Evolutionary conservation across 2,329 filamentous ascomycete species (phyloP).

Genomic region (Sporothrix dimorphospora): DNA sequence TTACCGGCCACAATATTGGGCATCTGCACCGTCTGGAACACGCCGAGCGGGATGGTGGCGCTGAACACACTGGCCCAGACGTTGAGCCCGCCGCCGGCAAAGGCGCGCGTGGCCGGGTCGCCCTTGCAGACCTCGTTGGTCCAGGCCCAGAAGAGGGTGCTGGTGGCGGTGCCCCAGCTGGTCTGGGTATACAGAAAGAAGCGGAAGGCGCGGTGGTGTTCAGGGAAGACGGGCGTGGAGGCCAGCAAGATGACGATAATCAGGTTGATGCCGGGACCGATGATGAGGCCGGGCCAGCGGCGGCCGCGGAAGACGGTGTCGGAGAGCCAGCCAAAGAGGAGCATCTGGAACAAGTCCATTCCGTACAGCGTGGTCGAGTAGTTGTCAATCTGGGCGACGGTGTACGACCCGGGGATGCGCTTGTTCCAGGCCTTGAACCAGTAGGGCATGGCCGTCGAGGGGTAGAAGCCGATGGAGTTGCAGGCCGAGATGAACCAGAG

Average conservation of each 20-base stretch:
- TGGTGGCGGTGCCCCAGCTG: neutral
- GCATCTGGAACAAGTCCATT: conserved; percentile 15
- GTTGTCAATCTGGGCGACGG: conserved; percentile 22
- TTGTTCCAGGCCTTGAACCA: conserved; percentile 27
- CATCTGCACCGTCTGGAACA: conserved; percentile 18
- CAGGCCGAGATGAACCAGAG: conserved; percentile 20
- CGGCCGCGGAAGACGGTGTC: conserved; percentile 21
- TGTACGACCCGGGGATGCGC: conserved; percentile 4
- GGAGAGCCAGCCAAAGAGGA: conserved; percentile 10
- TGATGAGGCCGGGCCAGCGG: conserved; percentile 15
- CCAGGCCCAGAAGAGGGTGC: conserved; percentile 22
- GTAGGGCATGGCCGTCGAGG: conserved; percentile 17
- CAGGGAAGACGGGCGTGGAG: conserved; percentile 18
- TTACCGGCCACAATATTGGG: neutral
- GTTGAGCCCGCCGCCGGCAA: conserved; percentile 12
- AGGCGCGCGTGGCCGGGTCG: conserved; percentile 15
- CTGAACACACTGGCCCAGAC: neutral
- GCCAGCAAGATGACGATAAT: neutral
- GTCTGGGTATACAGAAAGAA: conserved; percentile 10
- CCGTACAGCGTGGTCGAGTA: conserved; percentile 17
- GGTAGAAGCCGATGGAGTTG: conserved; percentile 18
- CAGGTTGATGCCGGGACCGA: conserved; percentile 6
- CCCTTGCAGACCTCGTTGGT: conserved; percentile 20
- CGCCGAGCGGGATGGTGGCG: conserved; percentile 1
- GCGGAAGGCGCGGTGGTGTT: neutral